Conservation (phyloP, 2,329 filamentous ascomycete genomes). For the Nemania abortiva region DNA sequence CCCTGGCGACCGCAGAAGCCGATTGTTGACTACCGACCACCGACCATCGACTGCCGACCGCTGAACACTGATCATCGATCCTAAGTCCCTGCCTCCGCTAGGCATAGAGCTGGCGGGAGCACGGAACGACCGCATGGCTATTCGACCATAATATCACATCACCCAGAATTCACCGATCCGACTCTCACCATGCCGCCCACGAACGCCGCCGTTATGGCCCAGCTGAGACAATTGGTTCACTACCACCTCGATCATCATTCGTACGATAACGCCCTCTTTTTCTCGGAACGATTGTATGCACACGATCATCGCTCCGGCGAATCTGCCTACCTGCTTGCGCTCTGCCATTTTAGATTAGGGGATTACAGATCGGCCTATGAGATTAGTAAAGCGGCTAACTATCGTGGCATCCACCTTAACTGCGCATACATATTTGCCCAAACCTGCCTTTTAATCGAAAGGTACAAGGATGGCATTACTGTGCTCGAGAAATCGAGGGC, state of each 20-base stretch:
- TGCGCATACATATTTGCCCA: conserved; percentile 94
- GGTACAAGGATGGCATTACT: conserved; percentile 82
- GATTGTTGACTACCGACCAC: neutral
- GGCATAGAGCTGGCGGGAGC: conserved; percentile 35
- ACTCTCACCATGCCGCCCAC: conserved; percentile 64
- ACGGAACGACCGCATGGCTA: conserved; percentile 53
- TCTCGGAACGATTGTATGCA: conserved; percentile 86
- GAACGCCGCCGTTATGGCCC: conserved; percentile 61
- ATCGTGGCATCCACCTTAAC: conserved; percentile 80
- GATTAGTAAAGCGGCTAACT: conserved; percentile 76
- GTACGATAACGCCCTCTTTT: conserved; percentile 91
- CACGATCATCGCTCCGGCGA: conserved; percentile 86
- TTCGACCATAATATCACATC: conserved; percentile 43
- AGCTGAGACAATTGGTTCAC: conserved; percentile 70
- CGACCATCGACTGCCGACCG: neutral
- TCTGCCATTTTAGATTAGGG: conserved; percentile 86
- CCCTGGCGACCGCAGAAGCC: neutral
- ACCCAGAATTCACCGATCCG: conserved; percentile 31
- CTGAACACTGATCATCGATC: conserved; percentile 13
- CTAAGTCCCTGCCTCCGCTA: conserved; percentile 21
- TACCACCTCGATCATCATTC: conserved; percentile 90
- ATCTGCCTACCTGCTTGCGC: conserved; percentile 82
- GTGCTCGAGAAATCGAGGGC: conserved; percentile 84
- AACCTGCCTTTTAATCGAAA: conserved; percentile 82
- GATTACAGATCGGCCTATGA: conserved; percentile 90